These are phyloP conservation scores for Ormosia semicastrata DNA, from an alignment of 306 rosid genomes.

Conservation along the genomic window DNA sequence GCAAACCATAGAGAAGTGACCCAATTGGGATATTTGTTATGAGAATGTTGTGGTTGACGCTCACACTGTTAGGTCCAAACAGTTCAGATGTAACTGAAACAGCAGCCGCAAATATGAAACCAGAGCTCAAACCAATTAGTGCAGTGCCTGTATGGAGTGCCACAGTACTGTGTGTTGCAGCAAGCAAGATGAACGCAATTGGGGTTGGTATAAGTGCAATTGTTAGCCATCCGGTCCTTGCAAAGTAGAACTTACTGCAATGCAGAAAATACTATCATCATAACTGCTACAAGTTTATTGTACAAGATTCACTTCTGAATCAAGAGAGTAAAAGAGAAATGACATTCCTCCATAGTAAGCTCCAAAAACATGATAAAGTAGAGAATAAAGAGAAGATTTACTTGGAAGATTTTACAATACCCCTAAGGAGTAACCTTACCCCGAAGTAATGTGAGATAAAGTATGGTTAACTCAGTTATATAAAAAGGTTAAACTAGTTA, in stretches of 20 bases:
- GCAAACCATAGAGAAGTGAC: constrained; percentile 75
- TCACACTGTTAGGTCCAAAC: constrained; percentile 77
- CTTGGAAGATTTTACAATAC: neutral
- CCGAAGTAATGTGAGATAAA: neutral
- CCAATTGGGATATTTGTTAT: constrained; percentile 94
- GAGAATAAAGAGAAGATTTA: constrained; percentile 4
- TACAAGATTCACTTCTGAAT: constrained; percentile 11
- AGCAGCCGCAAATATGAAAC: constrained; percentile 95
- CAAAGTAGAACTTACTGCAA: constrained; percentile 85
- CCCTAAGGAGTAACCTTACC: neutral
- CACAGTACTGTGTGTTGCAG: constrained; percentile 44
- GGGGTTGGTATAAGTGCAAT: constrained; percentile 89
- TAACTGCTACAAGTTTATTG: neutral
- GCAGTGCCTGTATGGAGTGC: constrained; percentile 69
- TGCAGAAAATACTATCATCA: constrained; percentile 8
- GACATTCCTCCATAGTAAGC: neutral
- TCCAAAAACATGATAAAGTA: neutral
- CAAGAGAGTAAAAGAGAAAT: neutral
- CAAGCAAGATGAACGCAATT: constrained; percentile 72
- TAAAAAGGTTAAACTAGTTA: neutral
- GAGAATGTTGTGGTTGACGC: constrained; percentile 90
- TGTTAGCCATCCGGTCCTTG: constrained; percentile 92
- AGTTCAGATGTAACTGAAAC: constrained; percentile 90
- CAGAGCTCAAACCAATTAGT: constrained; percentile 83
- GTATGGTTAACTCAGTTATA: too few relatives aligned